Evolutionary conservation across 495 filamentous ascomycete genomes (phyloP), one percentile per base, ranked within the genome.

Genomic region (Neurospora sp.): DNA sequence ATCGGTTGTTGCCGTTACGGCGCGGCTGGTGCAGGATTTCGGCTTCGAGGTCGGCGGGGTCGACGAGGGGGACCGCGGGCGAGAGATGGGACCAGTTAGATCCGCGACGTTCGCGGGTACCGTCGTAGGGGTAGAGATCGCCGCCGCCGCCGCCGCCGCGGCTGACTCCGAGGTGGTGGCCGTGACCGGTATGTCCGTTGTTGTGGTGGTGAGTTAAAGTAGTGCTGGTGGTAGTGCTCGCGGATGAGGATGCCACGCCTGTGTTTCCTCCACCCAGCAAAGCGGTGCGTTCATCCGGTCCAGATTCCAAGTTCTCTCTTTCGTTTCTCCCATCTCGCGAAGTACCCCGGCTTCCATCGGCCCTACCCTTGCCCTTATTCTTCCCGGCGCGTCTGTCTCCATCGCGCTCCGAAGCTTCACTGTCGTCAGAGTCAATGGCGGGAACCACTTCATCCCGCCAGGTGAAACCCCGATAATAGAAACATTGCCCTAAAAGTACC

Each of bases 401-500:
- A 12, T 60, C 49, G 11, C 49, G 20, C 49, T 60, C 44, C 9
- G 41, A 42, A 42, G 41, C 14, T 42, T 46, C 18, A 9, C 3
- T 10, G 2, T n/a, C 42, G 8, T 46, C 18, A n/a, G 41, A 42
- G 41, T 46, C 18, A 46, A n/a, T 46, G 18, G 18, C 9, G 18
- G 80, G 42, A 1, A 79, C 73, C 8, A 85, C 74, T 39, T 88
- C 84, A 70, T 94, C 92, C 16, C 80, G 81, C 77, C 93, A 84
- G 2, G 89, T 93, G 74, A 96, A 93, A 4, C 94, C 93, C 27
- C 92, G 88, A 80, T 99, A 99, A 81, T 95, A 98, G 81, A 98
- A 95, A 77, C 93, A 97, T 82, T 99, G 96, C 2, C 82, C 85
- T 0, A 99, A 84, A 0, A 99, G 86, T 3, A 97, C 93, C 31